A percentile compares a stretch with the other conserved stretches of the same genome.
phyloP scores from a whole-genome alignment of 345 rosid species.

The Combretum micranthum region DNA sequence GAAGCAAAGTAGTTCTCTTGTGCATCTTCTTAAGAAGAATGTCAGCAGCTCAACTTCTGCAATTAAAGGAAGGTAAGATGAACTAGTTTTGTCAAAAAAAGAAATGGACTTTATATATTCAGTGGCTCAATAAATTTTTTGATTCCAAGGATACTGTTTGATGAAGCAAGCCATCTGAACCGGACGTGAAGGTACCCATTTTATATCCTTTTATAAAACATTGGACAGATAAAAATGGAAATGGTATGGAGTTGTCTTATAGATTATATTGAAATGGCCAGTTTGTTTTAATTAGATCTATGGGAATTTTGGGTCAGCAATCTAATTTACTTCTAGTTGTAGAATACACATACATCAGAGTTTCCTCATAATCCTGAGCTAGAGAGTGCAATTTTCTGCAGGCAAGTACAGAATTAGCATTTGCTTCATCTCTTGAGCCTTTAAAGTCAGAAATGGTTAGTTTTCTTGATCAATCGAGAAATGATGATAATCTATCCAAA shows the following conservation, averaged over 20 bases:
- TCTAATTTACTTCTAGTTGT: too few relatives aligned
- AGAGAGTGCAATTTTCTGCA: slow-evolving; percentile 11
- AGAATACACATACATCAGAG: not conserved
- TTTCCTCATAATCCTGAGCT: not conserved
- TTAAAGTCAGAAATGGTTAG: slow-evolving; percentile 6
- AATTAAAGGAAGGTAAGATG: slow-evolving; percentile 37
- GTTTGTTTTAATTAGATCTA: too few relatives aligned
- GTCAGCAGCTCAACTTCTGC: slow-evolving; percentile 20
- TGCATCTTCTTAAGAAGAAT: slow-evolving; percentile 28
- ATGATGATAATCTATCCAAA: too few relatives aligned
- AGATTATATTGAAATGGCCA: not conserved
- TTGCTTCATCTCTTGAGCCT: slow-evolving; percentile 19
- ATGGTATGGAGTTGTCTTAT: not conserved
- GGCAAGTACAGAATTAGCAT: slow-evolving; percentile 24
- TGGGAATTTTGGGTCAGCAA: too few relatives aligned
- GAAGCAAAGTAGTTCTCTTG: slow-evolving; percentile 26
- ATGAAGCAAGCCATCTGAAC: slow-evolving; percentile 26
- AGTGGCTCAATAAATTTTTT: not conserved
- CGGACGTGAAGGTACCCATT: slow-evolving; percentile 43
- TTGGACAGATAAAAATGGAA: not conserved
- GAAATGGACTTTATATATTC: not conserved
- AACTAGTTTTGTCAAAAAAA: not conserved
- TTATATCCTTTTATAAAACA: not conserved
- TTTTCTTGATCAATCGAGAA: not conserved
- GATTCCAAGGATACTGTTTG: slow-evolving; percentile 68